Conservation (phyloP, 1,139 yeast species). For the Chernovozyma sophiae-reginae region DNA sequence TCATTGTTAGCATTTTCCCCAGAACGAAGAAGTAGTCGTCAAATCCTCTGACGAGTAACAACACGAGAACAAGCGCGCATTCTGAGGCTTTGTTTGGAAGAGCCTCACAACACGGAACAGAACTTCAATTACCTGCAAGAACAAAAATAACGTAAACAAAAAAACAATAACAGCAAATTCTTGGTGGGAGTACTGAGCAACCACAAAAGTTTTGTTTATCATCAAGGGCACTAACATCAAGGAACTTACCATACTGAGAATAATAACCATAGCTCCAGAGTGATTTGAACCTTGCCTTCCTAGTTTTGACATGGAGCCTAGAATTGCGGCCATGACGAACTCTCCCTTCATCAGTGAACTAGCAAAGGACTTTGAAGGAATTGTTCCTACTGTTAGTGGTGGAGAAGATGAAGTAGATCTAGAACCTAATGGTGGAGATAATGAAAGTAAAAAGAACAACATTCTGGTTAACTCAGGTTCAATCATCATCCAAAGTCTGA, state of each 20-base stretch:
- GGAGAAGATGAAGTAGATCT: neutral
- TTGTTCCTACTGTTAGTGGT: constrained; percentile 4
- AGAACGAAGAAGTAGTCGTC: too few relatives aligned
- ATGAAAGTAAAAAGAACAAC: too few relatives aligned
- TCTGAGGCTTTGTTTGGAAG: too few relatives aligned
- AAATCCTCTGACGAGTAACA: too few relatives aligned
- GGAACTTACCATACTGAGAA: too few relatives aligned
- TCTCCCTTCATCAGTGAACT: neutral
- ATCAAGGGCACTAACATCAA: too few relatives aligned
- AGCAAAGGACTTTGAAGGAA: constrained; percentile 4
- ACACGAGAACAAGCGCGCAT: neutral
- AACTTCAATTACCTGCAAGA: too few relatives aligned
- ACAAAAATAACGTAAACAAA: too few relatives aligned
- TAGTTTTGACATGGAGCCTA: neutral
- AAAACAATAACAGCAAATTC: neutral
- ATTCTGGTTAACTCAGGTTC: neutral
- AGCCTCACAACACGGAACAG: too few relatives aligned
- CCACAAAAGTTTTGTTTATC: neutral
- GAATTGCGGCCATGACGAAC: neutral
- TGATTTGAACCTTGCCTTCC: too few relatives aligned
- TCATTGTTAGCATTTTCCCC: too few relatives aligned
- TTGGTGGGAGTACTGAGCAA: neutral
- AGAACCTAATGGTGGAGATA: neutral
- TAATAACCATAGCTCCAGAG: too few relatives aligned
- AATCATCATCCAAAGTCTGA: neutral